Conservation (phyloP, 345 rosid genomes). For the Syzygium oleosum region DNA sequence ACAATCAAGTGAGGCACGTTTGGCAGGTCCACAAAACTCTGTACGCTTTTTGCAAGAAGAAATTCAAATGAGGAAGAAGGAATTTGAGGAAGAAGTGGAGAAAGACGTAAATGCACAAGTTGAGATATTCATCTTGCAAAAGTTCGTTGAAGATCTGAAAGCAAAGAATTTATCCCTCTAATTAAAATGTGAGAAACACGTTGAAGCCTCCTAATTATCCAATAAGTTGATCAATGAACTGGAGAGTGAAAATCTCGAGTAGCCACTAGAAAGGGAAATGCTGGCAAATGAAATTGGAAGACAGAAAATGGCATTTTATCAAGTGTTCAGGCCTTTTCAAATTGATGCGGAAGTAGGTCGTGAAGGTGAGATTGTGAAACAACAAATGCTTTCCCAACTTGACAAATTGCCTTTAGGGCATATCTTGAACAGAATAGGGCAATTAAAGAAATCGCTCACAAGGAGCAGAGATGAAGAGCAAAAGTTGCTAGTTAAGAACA, state of each 20-base stretch:
- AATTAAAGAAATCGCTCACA: constrained; percentile 43
- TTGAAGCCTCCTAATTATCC: constrained; percentile 60
- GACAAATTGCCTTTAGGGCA: constrained; percentile 38
- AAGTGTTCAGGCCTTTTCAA: constrained; percentile 62
- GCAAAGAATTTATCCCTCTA: constrained; percentile 53
- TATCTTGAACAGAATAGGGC: constrained; percentile 43
- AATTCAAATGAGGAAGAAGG: constrained; percentile 53
- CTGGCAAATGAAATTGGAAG: constrained; percentile 58
- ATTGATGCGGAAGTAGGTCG: constrained; percentile 27
- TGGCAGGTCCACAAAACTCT: constrained; percentile 58
- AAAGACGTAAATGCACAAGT: constrained; percentile 75
- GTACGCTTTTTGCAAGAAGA: constrained; percentile 61
- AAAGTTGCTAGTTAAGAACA: constrained; percentile 61
- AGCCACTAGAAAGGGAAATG: constrained; percentile 58
- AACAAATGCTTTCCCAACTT: constrained; percentile 3
- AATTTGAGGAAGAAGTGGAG: constrained; percentile 86
- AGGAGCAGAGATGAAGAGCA: constrained; percentile 53
- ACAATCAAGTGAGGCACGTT: constrained; percentile 52
- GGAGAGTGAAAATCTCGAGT: constrained; percentile 78
- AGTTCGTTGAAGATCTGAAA: constrained; percentile 63
- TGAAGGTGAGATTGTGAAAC: constrained; percentile 15
- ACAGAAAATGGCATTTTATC: constrained; percentile 50
- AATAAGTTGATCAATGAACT: constrained; percentile 62
- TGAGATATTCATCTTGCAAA: constrained; percentile 70
- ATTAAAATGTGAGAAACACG: constrained; percentile 66